Evolutionary conservation across 2,329 filamentous ascomycete species (phyloP).

Genomic region (Xylariaceae sp.): DNA sequence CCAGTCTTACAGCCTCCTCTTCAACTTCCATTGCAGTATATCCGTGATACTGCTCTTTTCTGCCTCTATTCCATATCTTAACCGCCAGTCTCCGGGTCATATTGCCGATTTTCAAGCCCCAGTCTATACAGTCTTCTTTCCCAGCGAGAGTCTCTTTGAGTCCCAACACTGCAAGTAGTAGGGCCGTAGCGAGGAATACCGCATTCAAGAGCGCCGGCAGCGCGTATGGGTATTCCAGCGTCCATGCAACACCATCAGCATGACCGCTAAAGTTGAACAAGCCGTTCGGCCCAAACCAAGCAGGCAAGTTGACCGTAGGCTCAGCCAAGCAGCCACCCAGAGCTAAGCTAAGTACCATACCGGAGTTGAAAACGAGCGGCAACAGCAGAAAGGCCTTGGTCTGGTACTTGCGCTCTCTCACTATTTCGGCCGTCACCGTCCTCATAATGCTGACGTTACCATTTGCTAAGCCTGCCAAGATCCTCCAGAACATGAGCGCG

Average conservation of each 20-base stretch:
- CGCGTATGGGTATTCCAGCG: slow-evolving; percentile 41
- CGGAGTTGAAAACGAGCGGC: slow-evolving; percentile 62
- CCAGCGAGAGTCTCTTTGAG: slow-evolving; percentile 36
- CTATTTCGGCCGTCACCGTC: slow-evolving; percentile 70
- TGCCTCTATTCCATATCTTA: slow-evolving; percentile 9
- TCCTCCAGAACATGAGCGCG: slow-evolving; percentile 55
- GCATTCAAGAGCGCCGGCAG: slow-evolving; percentile 41
- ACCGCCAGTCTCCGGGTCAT: slow-evolving; percentile 12
- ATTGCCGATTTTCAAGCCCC: slow-evolving; percentile 16
- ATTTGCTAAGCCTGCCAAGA: slow-evolving; percentile 62
- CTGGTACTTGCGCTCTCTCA: slow-evolving; percentile 63
- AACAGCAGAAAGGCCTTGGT: slow-evolving; percentile 41
- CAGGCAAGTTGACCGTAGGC: slow-evolving; percentile 36
- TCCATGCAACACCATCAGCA: slow-evolving; percentile 35
- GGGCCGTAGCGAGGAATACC: slow-evolving; percentile 27
- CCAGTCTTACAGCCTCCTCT: slow-evolving; percentile 16
- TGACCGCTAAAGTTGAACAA: slow-evolving; percentile 30
- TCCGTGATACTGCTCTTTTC: neutral
- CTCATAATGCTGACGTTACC: slow-evolving; percentile 73
- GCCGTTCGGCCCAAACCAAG: slow-evolving; percentile 35
- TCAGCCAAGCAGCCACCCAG: slow-evolving; percentile 43
- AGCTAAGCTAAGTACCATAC: slow-evolving; percentile 39
- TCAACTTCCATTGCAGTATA: slow-evolving; percentile 7
- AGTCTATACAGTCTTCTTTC: slow-evolving; percentile 24
- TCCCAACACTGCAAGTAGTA: slow-evolving; percentile 32